Evolutionary conservation across 2,329 filamentous ascomycete genomes (phyloP).

Genomic region (Phaeosphaeriaceae sp.): DNA sequence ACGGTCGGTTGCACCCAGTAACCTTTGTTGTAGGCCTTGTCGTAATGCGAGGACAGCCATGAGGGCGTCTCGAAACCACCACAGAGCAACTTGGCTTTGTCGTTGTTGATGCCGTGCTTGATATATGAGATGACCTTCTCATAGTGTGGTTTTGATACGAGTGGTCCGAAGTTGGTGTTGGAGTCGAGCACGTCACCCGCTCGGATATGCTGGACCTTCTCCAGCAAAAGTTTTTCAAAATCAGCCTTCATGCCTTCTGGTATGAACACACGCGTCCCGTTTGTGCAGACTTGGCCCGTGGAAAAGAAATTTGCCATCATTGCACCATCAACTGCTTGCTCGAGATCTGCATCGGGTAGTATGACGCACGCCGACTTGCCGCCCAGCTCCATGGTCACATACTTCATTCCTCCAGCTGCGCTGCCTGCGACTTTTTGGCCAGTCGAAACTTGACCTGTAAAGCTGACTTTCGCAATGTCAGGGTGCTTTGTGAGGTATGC

Average conservation of each 20-base stretch:
- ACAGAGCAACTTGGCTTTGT: conserved; percentile 75
- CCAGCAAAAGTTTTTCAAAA: conserved; percentile 73
- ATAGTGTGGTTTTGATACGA: conserved; percentile 76
- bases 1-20: conserved; percentile 86
- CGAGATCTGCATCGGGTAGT: conserved; percentile 78
- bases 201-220: conserved; percentile 74
- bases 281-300: conserved; percentile 90
- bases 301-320: conserved; percentile 97
- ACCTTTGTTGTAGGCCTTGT: conserved; percentile 60
- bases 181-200: conserved; percentile 75
- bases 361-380: conserved; percentile 85
- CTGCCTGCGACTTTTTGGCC: conserved; percentile 80
- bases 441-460: conserved; percentile 86
- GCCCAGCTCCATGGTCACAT: conserved; percentile 90
- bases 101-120: conserved; percentile 72
- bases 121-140: conserved; percentile 84
- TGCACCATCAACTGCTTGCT: conserved; percentile 83
- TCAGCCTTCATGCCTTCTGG: conserved; percentile 68
- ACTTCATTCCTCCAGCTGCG: conserved; percentile 82
- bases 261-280: conserved; percentile 87
- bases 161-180: conserved; percentile 81
- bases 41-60: conserved; percentile 53
- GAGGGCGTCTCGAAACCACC: conserved; percentile 70
- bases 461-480: conserved; percentile 82
- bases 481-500: conserved; percentile 76